Conservation (phyloP, 1,284 basidiomycete species). For the Leccinum olivaceoglutinosum region DNA sequence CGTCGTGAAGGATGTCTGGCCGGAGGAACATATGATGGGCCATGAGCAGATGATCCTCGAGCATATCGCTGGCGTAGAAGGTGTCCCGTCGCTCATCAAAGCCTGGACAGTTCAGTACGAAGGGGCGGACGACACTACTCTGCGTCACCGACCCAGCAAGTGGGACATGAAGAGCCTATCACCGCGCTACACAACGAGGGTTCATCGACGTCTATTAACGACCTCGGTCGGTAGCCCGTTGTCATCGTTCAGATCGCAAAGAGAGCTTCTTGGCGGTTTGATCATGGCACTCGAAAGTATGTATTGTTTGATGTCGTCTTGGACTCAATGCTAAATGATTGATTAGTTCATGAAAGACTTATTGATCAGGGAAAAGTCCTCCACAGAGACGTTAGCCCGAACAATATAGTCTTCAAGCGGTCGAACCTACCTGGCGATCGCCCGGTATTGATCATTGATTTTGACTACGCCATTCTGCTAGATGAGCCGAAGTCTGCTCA, state of each 20-base stretch:
- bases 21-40: neutral
- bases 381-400: neutral
- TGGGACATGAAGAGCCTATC: neutral
- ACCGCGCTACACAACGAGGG: neutral
- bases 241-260: neutral
- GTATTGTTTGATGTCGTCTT: neutral
- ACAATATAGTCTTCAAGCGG: neutral
- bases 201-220: neutral
- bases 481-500: neutral
- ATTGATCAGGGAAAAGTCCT: neutral
- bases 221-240: neutral
- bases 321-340: neutral
- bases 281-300: neutral
- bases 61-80: neutral
- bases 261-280: neutral
- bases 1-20: neutral
- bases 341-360: neutral
- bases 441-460: neutral
- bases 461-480: neutral
- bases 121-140: neutral
- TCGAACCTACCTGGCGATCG: neutral
- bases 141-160: neutral
- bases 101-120: neutral
- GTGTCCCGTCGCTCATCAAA: neutral
- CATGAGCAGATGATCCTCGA: neutral